These are phyloP conservation scores for Phytophthora litchii DNA, from an alignment of 352 stramenopile genomes.

Conservation along the genomic window DNA sequence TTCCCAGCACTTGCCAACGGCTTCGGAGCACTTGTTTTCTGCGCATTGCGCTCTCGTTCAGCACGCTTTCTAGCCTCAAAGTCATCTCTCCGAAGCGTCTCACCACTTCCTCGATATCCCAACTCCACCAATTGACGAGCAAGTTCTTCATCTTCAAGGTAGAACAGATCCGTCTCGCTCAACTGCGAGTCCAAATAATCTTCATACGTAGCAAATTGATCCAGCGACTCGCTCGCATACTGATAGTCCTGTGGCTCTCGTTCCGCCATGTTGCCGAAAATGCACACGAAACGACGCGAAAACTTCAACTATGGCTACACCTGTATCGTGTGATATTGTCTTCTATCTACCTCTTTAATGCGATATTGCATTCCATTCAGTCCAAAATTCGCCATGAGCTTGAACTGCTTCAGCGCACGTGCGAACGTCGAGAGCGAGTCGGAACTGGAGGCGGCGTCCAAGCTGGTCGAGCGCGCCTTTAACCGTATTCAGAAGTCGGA, in stretches of 20 bases:
- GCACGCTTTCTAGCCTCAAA: conserved; percentile 92
- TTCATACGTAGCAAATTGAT: conserved; percentile 93
- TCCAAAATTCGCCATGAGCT: conserved; percentile 42
- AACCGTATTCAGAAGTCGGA: conserved; percentile 65
- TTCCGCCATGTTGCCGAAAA: conserved; percentile 44
- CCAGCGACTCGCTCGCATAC: conserved; percentile 82
- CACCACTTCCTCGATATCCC: conserved; percentile 92
- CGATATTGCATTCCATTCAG: conserved; percentile 20
- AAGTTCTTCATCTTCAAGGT: conserved; percentile 94
- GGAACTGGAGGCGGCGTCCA: conserved; percentile 73
- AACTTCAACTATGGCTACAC: conserved; percentile 21
- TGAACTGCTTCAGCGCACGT: conserved; percentile 76
- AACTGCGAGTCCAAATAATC: conserved; percentile 95
- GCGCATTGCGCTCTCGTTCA: conserved; percentile 85
- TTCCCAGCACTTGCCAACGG: conserved; percentile 89
- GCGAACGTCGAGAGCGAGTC: conserved; percentile 56
- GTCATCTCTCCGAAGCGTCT: conserved; percentile 91
- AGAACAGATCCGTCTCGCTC: conserved; percentile 93
- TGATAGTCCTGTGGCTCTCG: conserved; percentile 67
- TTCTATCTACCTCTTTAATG: conserved; percentile 10
- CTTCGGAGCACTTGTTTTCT: conserved; percentile 91
- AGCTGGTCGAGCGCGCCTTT: conserved; percentile 65
- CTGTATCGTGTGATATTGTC: neutral
- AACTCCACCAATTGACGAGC: conserved; percentile 94
- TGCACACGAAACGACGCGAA: conserved; percentile 23